Base-by-base conservation (phyloP, 2,329 filamentous ascomycete species). In the Aspergillus neoniger region DNA sequence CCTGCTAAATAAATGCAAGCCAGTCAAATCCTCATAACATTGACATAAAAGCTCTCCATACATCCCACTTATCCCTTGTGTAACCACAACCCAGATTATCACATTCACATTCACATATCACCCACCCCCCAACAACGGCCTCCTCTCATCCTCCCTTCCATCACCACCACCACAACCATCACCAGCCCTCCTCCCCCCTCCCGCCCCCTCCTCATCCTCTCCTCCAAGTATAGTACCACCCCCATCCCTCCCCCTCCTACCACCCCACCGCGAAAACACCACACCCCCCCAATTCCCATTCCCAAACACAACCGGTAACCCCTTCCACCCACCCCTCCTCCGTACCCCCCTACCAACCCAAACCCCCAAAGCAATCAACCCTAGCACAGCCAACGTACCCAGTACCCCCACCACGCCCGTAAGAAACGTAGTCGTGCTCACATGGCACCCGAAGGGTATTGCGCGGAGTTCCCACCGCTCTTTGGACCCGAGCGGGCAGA, bases 381-480 rank as follows among this genome's bases (percentile, higher is more conserved):
- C 65, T n/a, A 71, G 49, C n/a, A 69, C 51, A 5, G 54, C 62
- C 36, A 74, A 23, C 12, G 73, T 76, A 6, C 67, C 65, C 4
- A 74, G 7, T 17, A 79, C 67, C 12, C 75, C 66, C 14, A 72
- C 69, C 1, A 73, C 43, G 12, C 71, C 69, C 17, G 75, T 75
- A 17, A 80, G 47, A 30, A 79, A 68, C 2, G 76, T 78, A 60
- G 76, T 64, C 0, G 76, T 78, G 58, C 76, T 79, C 28, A 77
- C 76, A 43, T 73, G 67, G 55, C 78, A 80, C 21, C 77, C 76
- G 21, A 79, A 73, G 0, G 76, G 73, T 15, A 64, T 56, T 10
- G 75, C 69, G 6, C 78, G 70, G 21, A 80, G 65, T 53, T 80
- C 78, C 77, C 78, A 80, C 55, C 75, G 67, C 67, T 80, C 77